Evolutionary conservation across 768 basidiomycete species (phyloP).

Genomic region (Boletellus sp.): DNA sequence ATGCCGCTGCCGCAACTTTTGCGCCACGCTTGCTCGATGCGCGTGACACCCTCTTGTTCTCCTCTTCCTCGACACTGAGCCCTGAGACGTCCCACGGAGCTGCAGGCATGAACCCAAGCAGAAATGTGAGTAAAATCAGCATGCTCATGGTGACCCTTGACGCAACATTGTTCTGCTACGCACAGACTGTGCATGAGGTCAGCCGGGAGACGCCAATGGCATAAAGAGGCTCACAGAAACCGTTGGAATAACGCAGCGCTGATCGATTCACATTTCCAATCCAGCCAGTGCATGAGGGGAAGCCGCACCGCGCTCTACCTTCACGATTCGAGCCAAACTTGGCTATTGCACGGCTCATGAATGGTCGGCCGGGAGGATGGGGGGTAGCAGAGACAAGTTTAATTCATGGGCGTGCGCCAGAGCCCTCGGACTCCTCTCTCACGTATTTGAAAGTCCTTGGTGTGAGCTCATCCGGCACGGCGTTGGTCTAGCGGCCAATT

Average conservation of each 20-base stretch:
- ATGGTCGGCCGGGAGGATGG: neutral
- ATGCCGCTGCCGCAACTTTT: conserved; percentile 8
- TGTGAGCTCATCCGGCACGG: conserved; percentile 5
- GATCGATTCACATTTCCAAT: conserved; percentile 26
- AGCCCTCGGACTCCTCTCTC: conserved; percentile 17
- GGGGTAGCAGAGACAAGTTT: neutral
- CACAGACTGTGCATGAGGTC: conserved; percentile 5
- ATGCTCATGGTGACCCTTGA: conserved; percentile 2
- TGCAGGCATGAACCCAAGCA: neutral
- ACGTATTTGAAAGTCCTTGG: conserved; percentile 18
- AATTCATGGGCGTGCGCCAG: conserved; percentile 9
- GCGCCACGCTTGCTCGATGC: neutral
- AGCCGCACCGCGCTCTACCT: conserved; percentile 3
- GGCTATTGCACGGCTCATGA: neutral
- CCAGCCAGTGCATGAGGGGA: conserved; percentile 2
- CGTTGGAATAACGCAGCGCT: neutral
- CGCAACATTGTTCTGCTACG: neutral
- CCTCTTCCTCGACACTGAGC: conserved; percentile 5
- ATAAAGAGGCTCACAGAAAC: conserved; percentile 2
- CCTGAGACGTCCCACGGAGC: conserved; percentile 1
- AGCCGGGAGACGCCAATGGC: conserved; percentile 6
- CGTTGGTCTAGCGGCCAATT: conserved; percentile 7
- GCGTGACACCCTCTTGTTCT: neutral
- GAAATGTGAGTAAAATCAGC: conserved; percentile 6
- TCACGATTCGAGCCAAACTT: conserved; percentile 8